phyloP scores from a whole-genome alignment of 768 basidiomycete species.

The Galerina sulciceps region DNA sequence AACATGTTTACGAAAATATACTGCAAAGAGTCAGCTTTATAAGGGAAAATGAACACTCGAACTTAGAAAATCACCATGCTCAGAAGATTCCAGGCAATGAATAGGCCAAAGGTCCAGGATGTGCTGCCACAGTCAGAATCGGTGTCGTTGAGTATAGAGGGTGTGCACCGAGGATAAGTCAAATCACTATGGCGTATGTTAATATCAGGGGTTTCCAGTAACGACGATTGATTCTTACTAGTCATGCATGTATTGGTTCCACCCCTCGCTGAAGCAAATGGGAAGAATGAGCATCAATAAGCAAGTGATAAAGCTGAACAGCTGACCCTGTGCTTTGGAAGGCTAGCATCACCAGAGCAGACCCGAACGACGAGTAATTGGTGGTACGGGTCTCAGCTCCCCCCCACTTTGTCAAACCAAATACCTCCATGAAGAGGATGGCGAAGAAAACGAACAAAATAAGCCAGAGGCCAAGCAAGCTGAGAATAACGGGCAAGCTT shows the following conservation, averaged over 20 bases:
- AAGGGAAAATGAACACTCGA: neutral
- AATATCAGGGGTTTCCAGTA: conserved; percentile 6
- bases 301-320: conserved; percentile 1
- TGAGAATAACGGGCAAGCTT: conserved; percentile 84
- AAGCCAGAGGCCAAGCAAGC: conserved; percentile 86
- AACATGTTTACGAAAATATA: conserved; percentile 98
- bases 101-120: conserved; percentile 82
- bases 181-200: conserved; percentile 53
- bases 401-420: conserved; percentile 88
- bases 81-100: conserved; percentile 93
- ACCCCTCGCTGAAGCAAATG: conserved; percentile 78
- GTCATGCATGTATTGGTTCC: conserved; percentile 99
- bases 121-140: conserved; percentile 89
- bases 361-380: conserved; percentile 83
- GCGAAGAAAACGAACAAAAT: conserved; percentile 91
- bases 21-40: conserved; percentile 41
- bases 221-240: conserved; percentile 56
- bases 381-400: conserved; percentile 66
- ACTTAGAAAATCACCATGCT: conserved; percentile 74
- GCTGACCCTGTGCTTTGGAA: conserved; percentile 93
- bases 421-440: conserved; percentile 88
- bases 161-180: conserved; percentile 82
- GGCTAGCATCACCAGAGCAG: conserved; percentile 84
- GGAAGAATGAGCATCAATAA: conserved; percentile 14
- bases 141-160: conserved; percentile 41